Percentiles rank a stretch among this genome's conserved stretches.
Evolutionary conservation across 2,329 filamentous ascomycete species (phyloP).

Genomic region (Fusarium penzigii): DNA sequence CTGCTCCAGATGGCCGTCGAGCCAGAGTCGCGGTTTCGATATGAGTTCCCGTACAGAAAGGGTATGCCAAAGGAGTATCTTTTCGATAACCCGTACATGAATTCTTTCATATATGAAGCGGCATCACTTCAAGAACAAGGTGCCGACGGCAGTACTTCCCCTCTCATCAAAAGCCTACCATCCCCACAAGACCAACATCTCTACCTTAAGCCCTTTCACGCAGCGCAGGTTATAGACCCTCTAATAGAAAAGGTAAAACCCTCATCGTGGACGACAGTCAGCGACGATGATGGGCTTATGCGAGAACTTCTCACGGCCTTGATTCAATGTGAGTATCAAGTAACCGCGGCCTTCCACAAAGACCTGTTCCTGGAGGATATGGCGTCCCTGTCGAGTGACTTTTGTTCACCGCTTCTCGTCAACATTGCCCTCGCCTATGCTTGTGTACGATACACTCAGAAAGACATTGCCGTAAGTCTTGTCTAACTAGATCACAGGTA

Average conservation of each 20-base stretch:
- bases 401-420: slow-evolving; percentile 43
- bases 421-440: slow-evolving; percentile 39
- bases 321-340: slow-evolving; percentile 39
- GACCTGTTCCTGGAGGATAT: slow-evolving; percentile 43
- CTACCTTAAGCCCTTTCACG: slow-evolving; percentile 40
- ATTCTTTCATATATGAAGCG: slow-evolving; percentile 29
- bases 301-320: slow-evolving; percentile 30
- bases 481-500: slow-evolving; percentile 20
- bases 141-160: not conserved
- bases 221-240: slow-evolving; percentile 36
- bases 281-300: slow-evolving; percentile 37
- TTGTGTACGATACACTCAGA: slow-evolving; percentile 32
- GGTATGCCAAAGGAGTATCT: slow-evolving; percentile 20
- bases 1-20: slow-evolving; percentile 39
- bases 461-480: too few relatives aligned
- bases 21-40: slow-evolving; percentile 41
- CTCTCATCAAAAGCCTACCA: not conserved
- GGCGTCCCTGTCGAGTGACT: slow-evolving; percentile 28
- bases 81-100: slow-evolving; percentile 28
- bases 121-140: slow-evolving; percentile 5
- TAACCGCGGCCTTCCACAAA: slow-evolving; percentile 39
- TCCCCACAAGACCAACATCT: slow-evolving; percentile 17
- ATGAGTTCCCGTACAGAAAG: slow-evolving; percentile 39
- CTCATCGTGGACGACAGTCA: slow-evolving; percentile 40
- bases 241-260: slow-evolving; percentile 30